Evolutionary conservation across 257 asterid genomes (phyloP).

Genomic region (Plantago major): DNA sequence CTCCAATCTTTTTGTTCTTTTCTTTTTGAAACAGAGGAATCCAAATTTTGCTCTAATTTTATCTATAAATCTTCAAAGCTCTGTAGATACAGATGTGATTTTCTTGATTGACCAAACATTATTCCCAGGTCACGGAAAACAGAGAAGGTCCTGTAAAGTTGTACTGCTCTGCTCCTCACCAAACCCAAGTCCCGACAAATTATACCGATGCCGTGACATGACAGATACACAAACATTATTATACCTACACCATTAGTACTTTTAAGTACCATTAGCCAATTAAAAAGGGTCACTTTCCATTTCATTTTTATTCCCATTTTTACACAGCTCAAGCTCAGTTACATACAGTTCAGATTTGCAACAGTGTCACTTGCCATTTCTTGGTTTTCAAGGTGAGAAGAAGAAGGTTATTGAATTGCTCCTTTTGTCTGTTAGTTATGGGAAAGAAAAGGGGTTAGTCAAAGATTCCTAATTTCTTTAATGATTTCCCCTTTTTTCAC

Average conservation of each 20-base stretch:
- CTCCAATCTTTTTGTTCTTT: no score
- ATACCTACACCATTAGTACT: not conserved
- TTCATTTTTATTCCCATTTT: not conserved
- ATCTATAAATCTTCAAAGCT: no score
- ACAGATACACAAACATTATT: not conserved
- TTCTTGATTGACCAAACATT: no score
- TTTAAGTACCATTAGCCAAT: not conserved
- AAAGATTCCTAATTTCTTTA: slow-evolving; percentile 20
- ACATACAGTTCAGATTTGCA: not conserved
- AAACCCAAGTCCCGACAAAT: slow-evolving; percentile 35
- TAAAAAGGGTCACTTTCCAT: not conserved
- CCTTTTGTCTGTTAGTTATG: slow-evolving; percentile 8
- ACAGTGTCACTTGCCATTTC: slow-evolving; percentile 1
- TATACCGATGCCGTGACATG: slow-evolving; percentile 35
- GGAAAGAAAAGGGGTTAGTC: slow-evolving; percentile 24
- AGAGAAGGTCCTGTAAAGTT: no score
- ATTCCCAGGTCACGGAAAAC: no score
- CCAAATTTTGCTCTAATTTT: no score
- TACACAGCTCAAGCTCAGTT: not conserved
- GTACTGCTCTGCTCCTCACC: slow-evolving; percentile 16
- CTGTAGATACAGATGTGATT: no score
- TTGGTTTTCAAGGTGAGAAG: slow-evolving; percentile 30
- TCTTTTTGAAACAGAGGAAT: no score
- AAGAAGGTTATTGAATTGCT: not conserved
- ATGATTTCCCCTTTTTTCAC: slow-evolving; percentile 16